Conservation (phyloP, 495 filamentous ascomycete genomes). For the Halenospora varia region DNA sequence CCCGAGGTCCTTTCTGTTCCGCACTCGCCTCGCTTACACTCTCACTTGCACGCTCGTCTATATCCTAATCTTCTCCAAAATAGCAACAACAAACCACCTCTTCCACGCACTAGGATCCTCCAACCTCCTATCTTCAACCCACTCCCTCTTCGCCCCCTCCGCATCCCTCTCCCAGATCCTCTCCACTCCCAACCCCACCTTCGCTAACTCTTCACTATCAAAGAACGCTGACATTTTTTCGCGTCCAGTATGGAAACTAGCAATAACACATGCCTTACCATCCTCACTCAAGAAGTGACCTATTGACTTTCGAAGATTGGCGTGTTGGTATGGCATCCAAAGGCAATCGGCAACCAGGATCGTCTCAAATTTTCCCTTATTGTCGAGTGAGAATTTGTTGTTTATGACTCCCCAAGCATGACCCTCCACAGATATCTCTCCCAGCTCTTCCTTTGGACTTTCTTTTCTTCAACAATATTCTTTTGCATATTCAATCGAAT, state of each 20-base stretch:
- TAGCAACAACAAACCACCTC: conserved; percentile 73
- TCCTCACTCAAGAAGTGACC: conserved; percentile 60
- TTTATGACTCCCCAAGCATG: conserved; percentile 68
- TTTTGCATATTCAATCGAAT: conserved; percentile 56
- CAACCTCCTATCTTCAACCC: conserved; percentile 54
- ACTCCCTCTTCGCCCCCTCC: conserved; percentile 60
- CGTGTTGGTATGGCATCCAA: conserved; percentile 81
- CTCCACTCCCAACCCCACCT: conserved; percentile 62
- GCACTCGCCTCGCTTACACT: too few species aligned
- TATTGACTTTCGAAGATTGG: conserved; percentile 65
- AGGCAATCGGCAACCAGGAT: conserved; percentile 80
- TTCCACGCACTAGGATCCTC: conserved; percentile 67
- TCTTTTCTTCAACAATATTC: conserved; percentile 38
- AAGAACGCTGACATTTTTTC: conserved; percentile 70
- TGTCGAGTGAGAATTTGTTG: conserved; percentile 46
- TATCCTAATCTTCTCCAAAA: conserved; percentile 39
- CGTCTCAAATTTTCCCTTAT: conserved; percentile 54
- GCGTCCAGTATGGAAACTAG: conserved; percentile 83
- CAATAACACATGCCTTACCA: conserved; percentile 56
- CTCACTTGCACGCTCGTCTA: conserved; percentile 1
- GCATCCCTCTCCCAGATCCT: conserved; percentile 71
- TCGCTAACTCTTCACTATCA: conserved; percentile 44
- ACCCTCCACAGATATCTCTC: conserved; percentile 40
- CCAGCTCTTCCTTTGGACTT: neutral
- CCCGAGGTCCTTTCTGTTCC: too few species aligned